Evolutionary conservation across 306 rosid species (phyloP).

Genomic region (Lathyrus tuberosus): DNA sequence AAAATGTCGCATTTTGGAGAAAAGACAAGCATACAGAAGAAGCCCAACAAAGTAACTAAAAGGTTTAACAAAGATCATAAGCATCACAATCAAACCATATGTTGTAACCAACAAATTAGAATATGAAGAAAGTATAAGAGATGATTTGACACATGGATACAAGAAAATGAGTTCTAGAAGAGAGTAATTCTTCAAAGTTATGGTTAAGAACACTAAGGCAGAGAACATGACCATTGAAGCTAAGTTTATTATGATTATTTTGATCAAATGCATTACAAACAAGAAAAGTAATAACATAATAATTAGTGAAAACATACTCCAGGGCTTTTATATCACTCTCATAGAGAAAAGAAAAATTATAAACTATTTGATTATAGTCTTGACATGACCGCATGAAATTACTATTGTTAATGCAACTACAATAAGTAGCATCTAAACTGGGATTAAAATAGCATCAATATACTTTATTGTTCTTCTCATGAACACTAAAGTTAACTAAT

Average conservation of each 20-base stretch:
- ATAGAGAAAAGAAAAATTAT: no score
- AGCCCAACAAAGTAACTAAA: conserved; percentile 9
- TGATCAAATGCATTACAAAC: conserved; percentile 35
- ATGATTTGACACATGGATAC: conserved; percentile 8
- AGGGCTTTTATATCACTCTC: conserved; percentile 88
- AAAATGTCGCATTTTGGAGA: conserved; percentile 8
- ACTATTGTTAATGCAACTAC: no score
- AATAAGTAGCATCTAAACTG: no score
- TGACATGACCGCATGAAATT: no score
- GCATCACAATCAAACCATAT: conserved; percentile 12
- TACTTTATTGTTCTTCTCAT: no score
- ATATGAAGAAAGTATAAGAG: conserved; percentile 24
- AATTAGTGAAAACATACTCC: conserved; percentile 65
- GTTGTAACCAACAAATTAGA: conserved; percentile 31
- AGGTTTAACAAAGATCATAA: conserved; percentile 12
- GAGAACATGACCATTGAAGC: conserved; percentile 22
- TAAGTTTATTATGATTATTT: conserved; percentile 16
- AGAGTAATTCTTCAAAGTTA: not conserved
- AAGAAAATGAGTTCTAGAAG: conserved; percentile 1
- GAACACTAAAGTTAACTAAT: no score
- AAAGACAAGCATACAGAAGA: not conserved
- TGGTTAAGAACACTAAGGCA: conserved; percentile 5
- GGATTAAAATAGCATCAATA: no score
- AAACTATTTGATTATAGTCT: no score
- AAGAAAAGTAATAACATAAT: conserved; percentile 29